phyloP scores from a whole-genome alignment of 257 asterid species.

The Capsicum pubescens region DNA sequence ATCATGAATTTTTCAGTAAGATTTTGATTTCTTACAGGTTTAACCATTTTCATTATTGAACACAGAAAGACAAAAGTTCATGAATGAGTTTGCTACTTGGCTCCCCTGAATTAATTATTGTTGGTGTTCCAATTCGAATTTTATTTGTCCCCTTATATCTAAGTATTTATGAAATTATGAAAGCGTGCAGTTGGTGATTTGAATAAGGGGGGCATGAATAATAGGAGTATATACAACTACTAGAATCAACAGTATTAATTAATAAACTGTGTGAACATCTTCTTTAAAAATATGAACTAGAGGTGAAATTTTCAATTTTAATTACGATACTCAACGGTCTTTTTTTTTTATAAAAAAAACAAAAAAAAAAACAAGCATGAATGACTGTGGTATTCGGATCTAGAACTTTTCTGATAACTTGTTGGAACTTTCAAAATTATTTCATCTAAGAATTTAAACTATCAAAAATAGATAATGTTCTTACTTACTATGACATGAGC shows the following conservation, averaged over 20 bases:
- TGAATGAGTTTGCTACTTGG: neutral
- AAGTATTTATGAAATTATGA: constrained; percentile 16
- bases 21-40: constrained; percentile 3
- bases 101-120: neutral
- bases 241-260: neutral
- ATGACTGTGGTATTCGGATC: neutral
- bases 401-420: neutral
- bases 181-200: neutral
- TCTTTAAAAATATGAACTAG: neutral
- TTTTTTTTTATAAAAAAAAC: too few species aligned
- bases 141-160: neutral
- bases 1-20: neutral
- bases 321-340: neutral
- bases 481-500: neutral
- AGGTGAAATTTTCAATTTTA: too few species aligned
- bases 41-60: neutral
- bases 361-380: neutral
- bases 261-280: neutral
- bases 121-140: neutral
- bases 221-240: neutral
- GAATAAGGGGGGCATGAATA: neutral
- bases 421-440: too few species aligned
- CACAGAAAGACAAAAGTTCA: neutral
- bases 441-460: too few species aligned
- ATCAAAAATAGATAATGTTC: too few species aligned